phyloP scores from a whole-genome alignment of 164 flowering plant genomes.

The Umbellularia californica region DNA sequence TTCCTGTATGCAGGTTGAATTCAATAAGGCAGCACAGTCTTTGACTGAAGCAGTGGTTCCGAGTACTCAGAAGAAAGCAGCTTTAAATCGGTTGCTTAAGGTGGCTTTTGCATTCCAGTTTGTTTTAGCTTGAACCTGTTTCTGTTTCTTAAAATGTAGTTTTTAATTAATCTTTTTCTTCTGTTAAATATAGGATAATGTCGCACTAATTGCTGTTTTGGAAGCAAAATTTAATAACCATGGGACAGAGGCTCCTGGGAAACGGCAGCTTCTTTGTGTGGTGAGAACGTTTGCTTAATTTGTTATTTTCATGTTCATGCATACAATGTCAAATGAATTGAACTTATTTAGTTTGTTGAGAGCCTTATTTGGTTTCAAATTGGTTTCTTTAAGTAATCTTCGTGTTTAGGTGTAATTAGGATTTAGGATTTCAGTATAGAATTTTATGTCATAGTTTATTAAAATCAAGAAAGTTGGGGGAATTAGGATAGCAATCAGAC shows the following conservation, averaged over 20 bases:
- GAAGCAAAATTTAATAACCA: constrained; percentile 90
- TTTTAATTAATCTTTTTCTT: neutral
- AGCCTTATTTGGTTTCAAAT: too few species aligned
- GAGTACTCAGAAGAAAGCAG: constrained; percentile 73
- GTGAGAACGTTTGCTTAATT: constrained; percentile 33
- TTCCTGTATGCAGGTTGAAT: constrained; percentile 72
- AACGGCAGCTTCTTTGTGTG: constrained; percentile 96
- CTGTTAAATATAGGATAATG: constrained; percentile 62
- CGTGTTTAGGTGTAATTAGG: too few species aligned
- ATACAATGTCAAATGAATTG: neutral
- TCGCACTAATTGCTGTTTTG: constrained; percentile 86
- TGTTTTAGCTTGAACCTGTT: neutral
- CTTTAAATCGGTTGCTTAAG: constrained; percentile 80
- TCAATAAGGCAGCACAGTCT: constrained; percentile 98
- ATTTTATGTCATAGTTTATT: too few species aligned
- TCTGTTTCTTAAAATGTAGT: neutral
- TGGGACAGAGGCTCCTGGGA: constrained; percentile 74
- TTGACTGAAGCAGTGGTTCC: constrained; percentile 85
- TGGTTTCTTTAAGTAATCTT: too few species aligned
- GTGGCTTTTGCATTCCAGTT: constrained; percentile 28
- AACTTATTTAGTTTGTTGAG: too few species aligned
- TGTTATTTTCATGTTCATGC: neutral
- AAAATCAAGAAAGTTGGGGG: too few species aligned
- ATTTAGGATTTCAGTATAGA: too few species aligned
- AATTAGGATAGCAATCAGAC: too few species aligned